These are phyloP conservation scores for Leccinum longicurvipes DNA, from an alignment of 768 basidiomycete species.

Conservation along the genomic window DNA sequence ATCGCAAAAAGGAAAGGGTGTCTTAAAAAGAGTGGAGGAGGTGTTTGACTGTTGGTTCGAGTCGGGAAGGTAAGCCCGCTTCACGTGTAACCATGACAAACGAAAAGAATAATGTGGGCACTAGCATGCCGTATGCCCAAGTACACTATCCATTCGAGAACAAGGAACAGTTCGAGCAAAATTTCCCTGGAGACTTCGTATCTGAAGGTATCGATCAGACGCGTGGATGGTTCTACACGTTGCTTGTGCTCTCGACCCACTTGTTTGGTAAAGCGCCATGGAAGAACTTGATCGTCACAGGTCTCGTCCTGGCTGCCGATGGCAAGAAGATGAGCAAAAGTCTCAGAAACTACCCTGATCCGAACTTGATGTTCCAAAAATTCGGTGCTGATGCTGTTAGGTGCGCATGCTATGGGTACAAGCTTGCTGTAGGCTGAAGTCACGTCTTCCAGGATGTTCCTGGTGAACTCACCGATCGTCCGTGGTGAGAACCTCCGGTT, in stretches of 20 bases:
- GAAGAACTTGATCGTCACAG: conserved; percentile 97
- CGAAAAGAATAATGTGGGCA: conserved; percentile 1
- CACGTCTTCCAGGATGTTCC: conserved; percentile 70
- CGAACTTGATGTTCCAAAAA: conserved; percentile 80
- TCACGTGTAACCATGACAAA: neutral
- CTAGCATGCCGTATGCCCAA: conserved; percentile 97
- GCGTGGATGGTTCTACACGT: conserved; percentile 98
- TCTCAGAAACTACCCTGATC: conserved; percentile 95
- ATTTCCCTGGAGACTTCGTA: conserved; percentile 94
- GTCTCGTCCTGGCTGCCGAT: conserved; percentile 92
- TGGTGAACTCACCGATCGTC: conserved; percentile 98
- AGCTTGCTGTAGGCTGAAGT: neutral
- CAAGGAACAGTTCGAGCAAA: conserved; percentile 76
- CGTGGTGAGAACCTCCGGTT: conserved; percentile 97
- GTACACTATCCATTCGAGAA: conserved; percentile 98
- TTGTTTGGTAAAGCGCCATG: conserved; percentile 92
- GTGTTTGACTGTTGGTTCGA: conserved; percentile 99
- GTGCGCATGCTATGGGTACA: conserved; percentile 34
- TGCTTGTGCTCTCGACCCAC: conserved; percentile 94
- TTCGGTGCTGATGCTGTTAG: conserved; percentile 96
- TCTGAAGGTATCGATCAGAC: conserved; percentile 99
- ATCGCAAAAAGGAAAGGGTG: conserved; percentile 82
- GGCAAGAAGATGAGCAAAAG: conserved; percentile 99
- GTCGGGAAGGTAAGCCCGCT: conserved; percentile 77
- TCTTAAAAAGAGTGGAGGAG: conserved; percentile 87